Evolutionary conservation across 73 alveolate genomes (phyloP).

Genomic region (Symbiodinium pilosum): DNA sequence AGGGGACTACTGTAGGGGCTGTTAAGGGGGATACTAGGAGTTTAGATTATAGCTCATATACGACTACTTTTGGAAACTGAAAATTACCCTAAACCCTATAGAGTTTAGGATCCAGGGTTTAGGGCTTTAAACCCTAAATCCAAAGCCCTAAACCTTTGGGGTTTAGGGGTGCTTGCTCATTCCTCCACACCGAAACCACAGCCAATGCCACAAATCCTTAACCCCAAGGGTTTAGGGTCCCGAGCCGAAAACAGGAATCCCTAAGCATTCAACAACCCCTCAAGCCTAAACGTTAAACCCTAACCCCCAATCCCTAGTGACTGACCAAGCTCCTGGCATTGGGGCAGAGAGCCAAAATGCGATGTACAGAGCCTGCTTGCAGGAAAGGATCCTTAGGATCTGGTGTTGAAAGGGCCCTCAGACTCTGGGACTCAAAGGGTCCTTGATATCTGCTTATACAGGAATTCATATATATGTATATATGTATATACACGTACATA

Average conservation of each 20-base stretch:
- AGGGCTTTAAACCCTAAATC: no score
- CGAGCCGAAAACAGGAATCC: not conserved
- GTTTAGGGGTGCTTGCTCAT: no score
- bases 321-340: not conserved
- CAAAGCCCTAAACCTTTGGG: no score
- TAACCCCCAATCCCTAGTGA: not conserved
- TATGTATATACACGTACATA: not conserved
- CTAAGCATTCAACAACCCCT: not conserved
- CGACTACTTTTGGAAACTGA: no score
- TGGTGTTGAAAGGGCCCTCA: not conserved
- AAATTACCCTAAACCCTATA: no score
- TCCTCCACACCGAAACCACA: not conserved
- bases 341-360: constrained; percentile 90
- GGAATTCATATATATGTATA: no score
- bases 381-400: not conserved
- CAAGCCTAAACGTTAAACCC: not conserved
- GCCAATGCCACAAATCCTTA: not conserved
- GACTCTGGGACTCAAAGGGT: not conserved
- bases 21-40: no score
- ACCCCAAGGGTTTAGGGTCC: not conserved
- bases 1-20: no score
- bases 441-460: not conserved
- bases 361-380: constrained; percentile 68
- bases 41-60: no score
- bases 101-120: no score